A percentile compares a stretch with the other conserved stretches of the same genome.
phyloP scores from a whole-genome alignment of 164 flowering plant species.

The Tetracentron sinense region DNA sequence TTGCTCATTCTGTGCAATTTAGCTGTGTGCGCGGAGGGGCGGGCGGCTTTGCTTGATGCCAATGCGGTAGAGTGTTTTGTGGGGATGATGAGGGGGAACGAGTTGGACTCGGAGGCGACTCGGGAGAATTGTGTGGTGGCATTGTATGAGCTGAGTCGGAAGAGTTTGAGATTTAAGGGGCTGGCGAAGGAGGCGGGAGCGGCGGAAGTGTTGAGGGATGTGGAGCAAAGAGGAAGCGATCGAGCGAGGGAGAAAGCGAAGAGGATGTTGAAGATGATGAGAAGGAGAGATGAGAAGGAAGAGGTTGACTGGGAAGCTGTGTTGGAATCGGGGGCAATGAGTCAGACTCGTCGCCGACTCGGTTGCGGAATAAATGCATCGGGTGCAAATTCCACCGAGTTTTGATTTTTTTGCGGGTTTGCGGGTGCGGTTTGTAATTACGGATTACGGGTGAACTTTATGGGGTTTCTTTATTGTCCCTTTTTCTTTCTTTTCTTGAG shows the following conservation, averaged over 20 bases:
- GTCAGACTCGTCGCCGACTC: conserved; percentile 33
- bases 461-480: too few species aligned
- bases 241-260: conserved; percentile 63
- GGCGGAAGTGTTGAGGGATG: conserved; percentile 60
- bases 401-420: conserved; percentile 23
- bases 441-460: background rate
- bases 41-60: conserved; percentile 76
- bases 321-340: conserved; percentile 34
- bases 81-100: conserved; percentile 37
- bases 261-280: conserved; percentile 57
- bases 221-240: conserved; percentile 62
- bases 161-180: conserved; percentile 73
- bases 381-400: conserved; percentile 50
- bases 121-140: conserved; percentile 78
- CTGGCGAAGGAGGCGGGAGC: conserved; percentile 76
- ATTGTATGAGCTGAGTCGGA: conserved; percentile 62
- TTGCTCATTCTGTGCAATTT: conserved; percentile 68
- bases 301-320: conserved; percentile 34
- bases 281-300: conserved; percentile 34
- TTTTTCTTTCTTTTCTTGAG: too few species aligned
- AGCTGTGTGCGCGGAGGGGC: conserved; percentile 65
- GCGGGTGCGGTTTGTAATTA: background rate
- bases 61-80: conserved; percentile 68
- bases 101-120: conserved; percentile 37
- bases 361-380: conserved; percentile 15